Percentiles rank a stretch among this genome's conserved stretches.
These are phyloP conservation scores for Corymbia citriodora DNA, from an alignment of 441 rosid genomes.

Conservation along the genomic window DNA sequence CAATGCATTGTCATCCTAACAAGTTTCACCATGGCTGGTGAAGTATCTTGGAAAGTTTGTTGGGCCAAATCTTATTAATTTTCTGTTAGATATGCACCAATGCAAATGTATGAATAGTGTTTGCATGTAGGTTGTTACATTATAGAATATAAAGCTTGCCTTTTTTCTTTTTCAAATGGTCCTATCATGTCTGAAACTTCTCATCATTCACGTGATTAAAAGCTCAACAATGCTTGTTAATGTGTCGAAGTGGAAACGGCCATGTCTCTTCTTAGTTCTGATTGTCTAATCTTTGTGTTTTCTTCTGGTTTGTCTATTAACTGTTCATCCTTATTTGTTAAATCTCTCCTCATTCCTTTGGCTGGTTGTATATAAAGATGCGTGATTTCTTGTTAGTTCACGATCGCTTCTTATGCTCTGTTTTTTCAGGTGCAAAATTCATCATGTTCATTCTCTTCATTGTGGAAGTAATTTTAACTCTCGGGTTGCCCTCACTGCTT, in stretches of 20 bases:
- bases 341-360: neutral
- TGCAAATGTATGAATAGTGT: neutral
- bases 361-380: neutral
- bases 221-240: neutral
- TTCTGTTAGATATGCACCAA: neutral
- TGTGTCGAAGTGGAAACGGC: neutral
- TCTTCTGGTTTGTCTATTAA: neutral
- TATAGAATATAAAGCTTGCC: neutral
- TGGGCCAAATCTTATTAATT: neutral
- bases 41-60: neutral
- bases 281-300: neutral
- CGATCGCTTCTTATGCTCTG: neutral
- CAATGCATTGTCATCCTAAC: neutral
- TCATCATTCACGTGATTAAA: neutral
- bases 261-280: neutral
- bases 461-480: neutral
- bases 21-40: neutral
- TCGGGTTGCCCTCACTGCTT: neutral
- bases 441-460: neutral
- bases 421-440: neutral
- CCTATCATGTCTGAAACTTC: neutral
- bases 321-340: neutral
- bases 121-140: neutral
- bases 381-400: neutral
- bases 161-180: neutral